These are phyloP conservation scores for Breynia disticha DNA, from an alignment of 441 rosid species.

Conservation along the genomic window DNA sequence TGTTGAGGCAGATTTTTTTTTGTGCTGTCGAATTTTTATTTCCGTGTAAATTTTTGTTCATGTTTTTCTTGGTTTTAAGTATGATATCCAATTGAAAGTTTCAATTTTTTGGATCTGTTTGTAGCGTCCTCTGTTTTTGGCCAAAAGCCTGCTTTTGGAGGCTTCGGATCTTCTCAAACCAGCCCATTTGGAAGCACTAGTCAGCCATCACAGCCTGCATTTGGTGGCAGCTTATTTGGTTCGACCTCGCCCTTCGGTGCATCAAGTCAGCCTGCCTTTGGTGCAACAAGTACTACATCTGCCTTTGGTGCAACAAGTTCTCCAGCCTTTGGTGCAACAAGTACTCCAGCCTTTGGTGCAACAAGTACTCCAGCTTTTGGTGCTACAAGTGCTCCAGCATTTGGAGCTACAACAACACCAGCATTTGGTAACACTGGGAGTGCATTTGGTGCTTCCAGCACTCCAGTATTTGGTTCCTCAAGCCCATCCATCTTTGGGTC, in stretches of 20 bases:
- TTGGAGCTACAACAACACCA: slow-evolving; percentile 38
- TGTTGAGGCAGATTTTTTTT: too few relatives aligned
- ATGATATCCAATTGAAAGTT: slow-evolving; percentile 1
- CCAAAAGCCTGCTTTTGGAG: slow-evolving; percentile 67
- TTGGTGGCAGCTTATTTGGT: slow-evolving; percentile 63
- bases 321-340: slow-evolving; percentile 46
- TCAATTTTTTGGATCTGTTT: slow-evolving; percentile 7
- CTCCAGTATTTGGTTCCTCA: slow-evolving; percentile 34
- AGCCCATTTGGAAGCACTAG: slow-evolving; percentile 70
- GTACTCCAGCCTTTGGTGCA: slow-evolving; percentile 44
- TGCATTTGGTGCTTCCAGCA: slow-evolving; percentile 36
- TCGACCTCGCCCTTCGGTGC: slow-evolving; percentile 60
- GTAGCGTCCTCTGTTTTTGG: slow-evolving; percentile 54
- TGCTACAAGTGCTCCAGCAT: slow-evolving; percentile 42
- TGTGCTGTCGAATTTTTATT: too few relatives aligned
- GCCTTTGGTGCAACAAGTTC: slow-evolving; percentile 47
- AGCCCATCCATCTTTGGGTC: slow-evolving; percentile 37
- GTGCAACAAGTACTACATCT: slow-evolving; percentile 38
- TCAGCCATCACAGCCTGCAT: slow-evolving; percentile 81
- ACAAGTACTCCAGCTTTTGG: slow-evolving; percentile 46
- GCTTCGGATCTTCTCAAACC: slow-evolving; percentile 62
- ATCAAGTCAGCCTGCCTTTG: slow-evolving; percentile 44
- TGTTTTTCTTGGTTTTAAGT: too few relatives aligned
- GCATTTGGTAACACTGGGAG: slow-evolving; percentile 27
- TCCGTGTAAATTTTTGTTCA: too few relatives aligned